Evolutionary conservation across 805 yeast genomes (phyloP), one percentile per base, ranked within the genome.

Genomic region (Yarrowia osloensis): DNA sequence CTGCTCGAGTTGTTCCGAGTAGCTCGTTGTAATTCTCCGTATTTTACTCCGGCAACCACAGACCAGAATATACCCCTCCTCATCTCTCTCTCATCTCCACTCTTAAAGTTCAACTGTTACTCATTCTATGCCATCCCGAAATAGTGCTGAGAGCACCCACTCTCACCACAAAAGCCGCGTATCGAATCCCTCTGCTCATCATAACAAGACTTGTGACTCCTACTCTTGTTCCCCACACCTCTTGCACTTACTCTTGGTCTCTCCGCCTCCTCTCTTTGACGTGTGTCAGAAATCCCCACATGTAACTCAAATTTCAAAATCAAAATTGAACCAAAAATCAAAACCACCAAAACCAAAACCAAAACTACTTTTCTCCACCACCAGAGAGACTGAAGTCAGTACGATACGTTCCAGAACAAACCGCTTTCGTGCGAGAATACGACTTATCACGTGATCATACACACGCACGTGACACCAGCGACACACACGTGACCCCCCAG

Each of bases 241-340:
- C n/a, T n/a, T n/a, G n/a, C 21, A 4, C 15, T 2, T 17, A 15
- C 15, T 17, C 24, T 28, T 19, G 29, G 22, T 19, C 26, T n/a
- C 19, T 49, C 26, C 17, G 17, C 39, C 22, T 19, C n/a, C 26
- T 21, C 40, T 13, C 17, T 50, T 22, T 33, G 29, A 22, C 57
- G 28, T 33, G 28, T 33, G 57, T 33, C 57, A 50, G 22, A 50
- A 50, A 50, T 31, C 57, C 57, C 57, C 57, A 50, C 57, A 50
- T 50, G 29, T 21, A 50, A 50, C 40, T 50, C 50, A 46, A 46
- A 46, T 46, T 46, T 26, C 50, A 46, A 46, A 46, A 46, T 46
- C 50, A 46, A 26, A 46, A 46, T 26, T 46, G 33, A 46, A 46
- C 50, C 50, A n/a, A 46, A 46, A 46, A 46, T 46, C 33, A 24